Evolutionary conservation across 1,284 basidiomycete genomes (phyloP).

Genomic region (Cryptococcus hybrid): DNA sequence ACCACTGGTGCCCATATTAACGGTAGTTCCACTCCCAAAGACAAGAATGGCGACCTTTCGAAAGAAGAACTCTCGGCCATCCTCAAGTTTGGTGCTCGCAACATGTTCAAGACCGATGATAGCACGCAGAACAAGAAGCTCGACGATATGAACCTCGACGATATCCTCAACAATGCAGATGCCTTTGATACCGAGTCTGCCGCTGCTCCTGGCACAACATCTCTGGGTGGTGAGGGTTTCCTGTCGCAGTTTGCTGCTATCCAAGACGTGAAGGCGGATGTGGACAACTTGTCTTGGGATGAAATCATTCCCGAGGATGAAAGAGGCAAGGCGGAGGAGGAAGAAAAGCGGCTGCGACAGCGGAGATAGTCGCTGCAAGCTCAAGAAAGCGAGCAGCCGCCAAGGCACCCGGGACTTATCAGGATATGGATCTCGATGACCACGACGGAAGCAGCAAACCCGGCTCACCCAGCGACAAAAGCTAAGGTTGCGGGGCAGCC

Average conservation of each 20-base stretch:
- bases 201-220: conserved; percentile 73
- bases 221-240: conserved; percentile 95
- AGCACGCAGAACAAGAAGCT: conserved; percentile 90
- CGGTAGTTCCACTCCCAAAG: conserved; percentile 74
- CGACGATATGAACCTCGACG: conserved; percentile 98
- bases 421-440: conserved; percentile 85
- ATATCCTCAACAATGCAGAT: conserved; percentile 95
- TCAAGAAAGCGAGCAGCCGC: conserved; percentile 77
- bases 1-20: conserved; percentile 96
- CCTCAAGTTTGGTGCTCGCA: conserved; percentile 97
- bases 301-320: conserved; percentile 97
- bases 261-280: conserved; percentile 88
- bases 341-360: conserved; percentile 57
- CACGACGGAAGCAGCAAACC: conserved; percentile 54
- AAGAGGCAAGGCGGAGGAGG: conserved; percentile 78
- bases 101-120: conserved; percentile 99
- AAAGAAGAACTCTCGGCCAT: conserved; percentile 99
- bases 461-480: conserved; percentile 53
- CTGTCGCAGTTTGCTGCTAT: conserved; percentile 92
- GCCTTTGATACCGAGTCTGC: conserved; percentile 95
- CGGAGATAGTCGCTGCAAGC: conserved; percentile 57
- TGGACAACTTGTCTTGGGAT: conserved; percentile 88
- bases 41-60: conserved; percentile 75
- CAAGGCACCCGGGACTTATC: conserved; percentile 66
- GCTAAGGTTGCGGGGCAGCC: conserved; percentile 30